Evolutionary conservation across 2,329 filamentous ascomycete genomes (phyloP).

Genomic region (Cercospora sojina): DNA sequence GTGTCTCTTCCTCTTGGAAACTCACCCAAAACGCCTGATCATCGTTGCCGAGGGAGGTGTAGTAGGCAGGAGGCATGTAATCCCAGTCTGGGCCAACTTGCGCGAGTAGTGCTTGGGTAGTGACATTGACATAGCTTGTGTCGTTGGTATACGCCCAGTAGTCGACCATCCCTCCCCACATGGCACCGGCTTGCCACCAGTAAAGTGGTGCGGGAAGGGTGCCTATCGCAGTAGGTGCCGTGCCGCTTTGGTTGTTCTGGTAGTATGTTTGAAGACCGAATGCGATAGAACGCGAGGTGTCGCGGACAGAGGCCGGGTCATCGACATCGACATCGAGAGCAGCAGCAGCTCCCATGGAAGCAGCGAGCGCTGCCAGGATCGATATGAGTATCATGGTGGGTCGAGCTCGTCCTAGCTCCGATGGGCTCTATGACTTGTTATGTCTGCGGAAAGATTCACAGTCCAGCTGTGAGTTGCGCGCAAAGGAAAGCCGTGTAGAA

Average conservation of each 20-base stretch:
- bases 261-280: conserved; percentile 39
- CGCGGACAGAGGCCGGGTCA: conserved; percentile 36
- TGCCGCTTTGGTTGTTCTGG: conserved; percentile 36
- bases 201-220: conserved; percentile 47
- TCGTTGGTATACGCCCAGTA: conserved; percentile 51
- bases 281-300: conserved; percentile 36
- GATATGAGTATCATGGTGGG: conserved; percentile 18
- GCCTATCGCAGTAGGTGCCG: conserved; percentile 37
- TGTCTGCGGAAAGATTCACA: background rate
- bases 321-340: conserved; percentile 26
- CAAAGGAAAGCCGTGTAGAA: background rate
- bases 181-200: conserved; percentile 49
- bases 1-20: background rate
- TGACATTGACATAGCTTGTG: conserved; percentile 43
- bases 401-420: background rate
- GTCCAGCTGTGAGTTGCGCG: background rate
- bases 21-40: conserved; percentile 49
- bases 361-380: conserved; percentile 13
- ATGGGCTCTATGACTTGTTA: background rate
- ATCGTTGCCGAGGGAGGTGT: conserved; percentile 48
- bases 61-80: conserved; percentile 44
- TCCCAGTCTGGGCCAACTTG: conserved; percentile 45
- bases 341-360: conserved; percentile 11
- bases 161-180: conserved; percentile 42
- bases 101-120: conserved; percentile 45